These are phyloP conservation scores for Penicillium lividum DNA, from an alignment of 495 filamentous ascomycete species.

Conservation along the genomic window DNA sequence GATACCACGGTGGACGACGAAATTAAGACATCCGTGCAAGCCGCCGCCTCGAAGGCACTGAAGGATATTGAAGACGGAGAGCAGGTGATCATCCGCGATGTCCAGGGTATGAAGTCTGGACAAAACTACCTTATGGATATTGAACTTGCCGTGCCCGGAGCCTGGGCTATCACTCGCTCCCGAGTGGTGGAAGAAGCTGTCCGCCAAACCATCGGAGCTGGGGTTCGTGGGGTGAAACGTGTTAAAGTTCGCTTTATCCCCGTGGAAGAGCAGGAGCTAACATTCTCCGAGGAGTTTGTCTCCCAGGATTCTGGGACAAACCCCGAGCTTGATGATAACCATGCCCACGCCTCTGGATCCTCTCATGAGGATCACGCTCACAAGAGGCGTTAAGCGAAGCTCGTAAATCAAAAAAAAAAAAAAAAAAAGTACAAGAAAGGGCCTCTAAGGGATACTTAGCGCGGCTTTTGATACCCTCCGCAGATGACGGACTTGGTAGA, in stretches of 20 bases:
- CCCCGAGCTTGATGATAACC: constrained; percentile 40
- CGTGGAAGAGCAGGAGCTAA: constrained; percentile 49
- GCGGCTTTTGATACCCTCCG: constrained; percentile 22
- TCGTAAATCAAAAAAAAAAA: not conserved
- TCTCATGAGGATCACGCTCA: constrained; percentile 30
- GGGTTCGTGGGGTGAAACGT: constrained; percentile 77
- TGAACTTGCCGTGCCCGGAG: constrained; percentile 72
- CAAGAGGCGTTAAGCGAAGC: constrained; percentile 30
- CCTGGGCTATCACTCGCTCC: constrained; percentile 69
- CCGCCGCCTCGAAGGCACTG: constrained; percentile 61
- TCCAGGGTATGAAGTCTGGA: constrained; percentile 88
- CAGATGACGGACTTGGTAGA: not conserved
- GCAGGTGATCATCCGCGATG: constrained; percentile 62
- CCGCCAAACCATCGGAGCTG: constrained; percentile 65
- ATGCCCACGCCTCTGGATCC: constrained; percentile 18
- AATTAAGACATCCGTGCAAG: constrained; percentile 66
- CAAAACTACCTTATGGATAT: constrained; percentile 93
- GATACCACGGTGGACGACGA: constrained; percentile 88
- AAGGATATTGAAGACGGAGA: constrained; percentile 37
- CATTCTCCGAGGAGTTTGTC: constrained; percentile 80
- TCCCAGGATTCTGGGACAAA: constrained; percentile 64
- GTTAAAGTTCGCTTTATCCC: constrained; percentile 82
- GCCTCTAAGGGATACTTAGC: constrained; percentile 6
- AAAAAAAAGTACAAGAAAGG: not conserved
- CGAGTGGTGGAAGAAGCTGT: constrained; percentile 70